Evolutionary conservation across 1,284 basidiomycete species (phyloP).

Genomic region (Cryptococcus jaspeensis): DNA sequence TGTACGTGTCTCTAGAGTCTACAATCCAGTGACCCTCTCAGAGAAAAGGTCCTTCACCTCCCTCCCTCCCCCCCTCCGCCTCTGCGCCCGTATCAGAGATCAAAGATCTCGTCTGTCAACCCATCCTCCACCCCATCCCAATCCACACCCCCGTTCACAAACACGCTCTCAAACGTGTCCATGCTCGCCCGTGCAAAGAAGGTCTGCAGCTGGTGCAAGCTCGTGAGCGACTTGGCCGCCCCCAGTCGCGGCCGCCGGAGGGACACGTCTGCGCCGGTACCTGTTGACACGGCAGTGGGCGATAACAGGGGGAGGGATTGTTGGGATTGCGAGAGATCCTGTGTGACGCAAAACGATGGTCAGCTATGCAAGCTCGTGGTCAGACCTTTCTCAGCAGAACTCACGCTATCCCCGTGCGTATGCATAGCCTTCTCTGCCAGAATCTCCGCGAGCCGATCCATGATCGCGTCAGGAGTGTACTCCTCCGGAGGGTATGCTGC

Average conservation of each 20-base stretch:
- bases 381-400: background rate
- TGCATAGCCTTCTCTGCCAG: constrained; percentile 53
- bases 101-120: constrained; percentile 82
- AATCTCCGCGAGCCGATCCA: constrained; percentile 87
- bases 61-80: constrained; percentile 56
- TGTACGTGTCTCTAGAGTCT: too few species aligned
- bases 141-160: constrained; percentile 68
- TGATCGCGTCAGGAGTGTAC: constrained; percentile 79
- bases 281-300: background rate
- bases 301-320: background rate
- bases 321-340: background rate
- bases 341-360: background rate
- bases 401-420: background rate
- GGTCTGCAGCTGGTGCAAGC: constrained; percentile 72
- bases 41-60: constrained; percentile 46
- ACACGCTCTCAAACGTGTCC: constrained; percentile 83
- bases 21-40: too few species aligned
- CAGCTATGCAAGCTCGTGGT: background rate
- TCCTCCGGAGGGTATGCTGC: constrained; percentile 83
- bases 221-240: constrained; percentile 67
- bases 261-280: background rate
- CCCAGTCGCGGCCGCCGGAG: constrained; percentile 73
- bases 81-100: constrained; percentile 62
- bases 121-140: constrained; percentile 81
- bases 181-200: constrained; percentile 90